Conservation (phyloP, 2,329 filamentous ascomycete species). For the Byssoonygena ceratinophila region DNA sequence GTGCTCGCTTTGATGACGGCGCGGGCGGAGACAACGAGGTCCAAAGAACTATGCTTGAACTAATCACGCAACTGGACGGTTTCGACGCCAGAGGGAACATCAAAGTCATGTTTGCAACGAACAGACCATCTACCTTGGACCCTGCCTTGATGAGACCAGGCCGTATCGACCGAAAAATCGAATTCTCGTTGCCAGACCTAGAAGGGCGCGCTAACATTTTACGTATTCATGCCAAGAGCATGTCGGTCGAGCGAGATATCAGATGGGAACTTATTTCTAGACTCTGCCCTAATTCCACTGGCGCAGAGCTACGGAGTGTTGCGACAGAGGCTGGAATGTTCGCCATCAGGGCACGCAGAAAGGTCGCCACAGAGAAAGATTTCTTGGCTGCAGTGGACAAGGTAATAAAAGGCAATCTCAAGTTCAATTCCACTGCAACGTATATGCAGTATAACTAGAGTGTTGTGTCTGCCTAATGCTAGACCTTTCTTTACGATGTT, state of each 20-base stretch:
- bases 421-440: slow-evolving; percentile 97
- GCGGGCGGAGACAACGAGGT: slow-evolving; percentile 97
- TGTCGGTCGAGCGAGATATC: slow-evolving; percentile 98
- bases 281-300: slow-evolving; percentile 92
- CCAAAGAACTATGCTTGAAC: slow-evolving; percentile 92
- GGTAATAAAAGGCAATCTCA: slow-evolving; percentile 97
- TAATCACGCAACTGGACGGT: slow-evolving; percentile 92
- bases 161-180: slow-evolving; percentile 97
- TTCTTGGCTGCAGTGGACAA: slow-evolving; percentile 97
- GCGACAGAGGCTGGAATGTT: slow-evolving; percentile 99
- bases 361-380: slow-evolving; percentile 98
- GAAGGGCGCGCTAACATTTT: slow-evolving; percentile 96
- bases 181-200: slow-evolving; percentile 93
- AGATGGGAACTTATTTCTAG: slow-evolving; percentile 97
- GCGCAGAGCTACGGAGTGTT: slow-evolving; percentile 89
- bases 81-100: slow-evolving; percentile 97
- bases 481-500: slow-evolving; percentile 18
- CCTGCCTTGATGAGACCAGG: slow-evolving; percentile 95
- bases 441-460: slow-evolving; percentile 98
- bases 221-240: slow-evolving; percentile 97
- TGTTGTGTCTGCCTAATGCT: slow-evolving; percentile 3
- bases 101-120: slow-evolving; percentile 99
- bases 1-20: slow-evolving; percentile 91
- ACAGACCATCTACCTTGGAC: slow-evolving; percentile 87
- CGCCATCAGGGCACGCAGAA: slow-evolving; percentile 83